Evolutionary conservation across 768 basidiomycete species (phyloP), one percentile per base, ranked within the genome.

Genomic region (Solioccasus polychromus): DNA sequence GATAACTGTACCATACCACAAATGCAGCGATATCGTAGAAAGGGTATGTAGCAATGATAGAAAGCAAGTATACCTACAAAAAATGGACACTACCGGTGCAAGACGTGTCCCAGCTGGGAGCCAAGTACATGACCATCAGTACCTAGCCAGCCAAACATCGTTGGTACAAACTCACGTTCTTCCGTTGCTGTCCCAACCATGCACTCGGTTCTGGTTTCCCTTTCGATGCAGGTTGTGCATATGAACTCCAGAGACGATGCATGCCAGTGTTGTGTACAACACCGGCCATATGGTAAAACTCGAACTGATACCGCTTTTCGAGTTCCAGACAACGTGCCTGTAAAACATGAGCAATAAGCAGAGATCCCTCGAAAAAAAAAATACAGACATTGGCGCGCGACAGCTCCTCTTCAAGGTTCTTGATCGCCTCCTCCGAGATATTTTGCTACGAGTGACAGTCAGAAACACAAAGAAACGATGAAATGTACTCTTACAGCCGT

Each of bases 221-320:
- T 53, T 67, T 72, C 54, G 73, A 73, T 24, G 70, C 66, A 46
- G 70, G 69, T 45, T 71, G 70, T 19, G 74, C 71, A 9, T 90
- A 67, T 55, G 87, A 85, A 32, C 77, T 74, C 46, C 86, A 76
- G 32, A 77, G 68, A 17, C 71, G 77, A 41, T 74, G 72, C 75
- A 87, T 82, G 10, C 89, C 87, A 34, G 80, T 68, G 31, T 72
- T 73, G 61, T 92, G 89, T 49, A 92, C 73, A 5, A 81, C 79
- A 44, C 83, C 77, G 18, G 91, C 68, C 83, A 96, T 87, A 45
- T 91, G 74, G 52, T 84, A 79, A 54, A 92, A 88, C 61, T 97
- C 92, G 39, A 76, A 71, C 38, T 77, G 75, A 61, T 91, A 90
- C 30, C 81, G 75, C 44, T 63, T 71, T 47, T 72, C 74, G 28